Conservation (phyloP, 169 alveolate species). For the Plasmodium knowlesi region DNA sequence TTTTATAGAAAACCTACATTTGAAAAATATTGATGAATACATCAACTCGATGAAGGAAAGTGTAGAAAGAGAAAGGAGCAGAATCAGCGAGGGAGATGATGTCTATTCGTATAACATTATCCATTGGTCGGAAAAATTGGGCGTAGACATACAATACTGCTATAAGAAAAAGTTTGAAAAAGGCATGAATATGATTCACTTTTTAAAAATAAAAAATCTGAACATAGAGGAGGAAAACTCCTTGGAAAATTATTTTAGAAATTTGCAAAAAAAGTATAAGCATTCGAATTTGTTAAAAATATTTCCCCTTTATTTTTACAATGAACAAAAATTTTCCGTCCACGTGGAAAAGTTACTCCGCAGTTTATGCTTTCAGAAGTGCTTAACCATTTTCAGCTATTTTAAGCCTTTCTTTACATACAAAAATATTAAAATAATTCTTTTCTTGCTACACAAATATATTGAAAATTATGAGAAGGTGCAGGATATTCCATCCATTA, state of each 20-base stretch:
- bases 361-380: slow-evolving; percentile 58
- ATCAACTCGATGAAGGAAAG: slow-evolving; percentile 9
- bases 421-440: slow-evolving; percentile 58
- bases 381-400: slow-evolving; percentile 49
- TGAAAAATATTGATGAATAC: neutral
- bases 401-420: slow-evolving; percentile 29
- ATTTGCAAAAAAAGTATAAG: slow-evolving; percentile 41
- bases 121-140: slow-evolving; percentile 40
- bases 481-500: neutral
- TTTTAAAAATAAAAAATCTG: slow-evolving; percentile 54
- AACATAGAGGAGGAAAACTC: slow-evolving; percentile 48
- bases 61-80: neutral
- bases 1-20: slow-evolving; percentile 16
- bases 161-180: slow-evolving; percentile 52
- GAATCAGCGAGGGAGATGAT: neutral
- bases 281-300: slow-evolving; percentile 55
- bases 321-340: slow-evolving; percentile 32
- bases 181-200: slow-evolving; percentile 39
- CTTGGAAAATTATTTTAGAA: slow-evolving; percentile 45
- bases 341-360: slow-evolving; percentile 59
- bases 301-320: slow-evolving; percentile 66
- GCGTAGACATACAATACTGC: slow-evolving; percentile 28
- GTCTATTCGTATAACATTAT: slow-evolving; percentile 4
- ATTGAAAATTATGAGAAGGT: slow-evolving; percentile 29
- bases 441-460: slow-evolving; percentile 51